Evolutionary conservation across 2,329 filamentous ascomycete genomes (phyloP).

Genomic region (Apiospora saccharicola): DNA sequence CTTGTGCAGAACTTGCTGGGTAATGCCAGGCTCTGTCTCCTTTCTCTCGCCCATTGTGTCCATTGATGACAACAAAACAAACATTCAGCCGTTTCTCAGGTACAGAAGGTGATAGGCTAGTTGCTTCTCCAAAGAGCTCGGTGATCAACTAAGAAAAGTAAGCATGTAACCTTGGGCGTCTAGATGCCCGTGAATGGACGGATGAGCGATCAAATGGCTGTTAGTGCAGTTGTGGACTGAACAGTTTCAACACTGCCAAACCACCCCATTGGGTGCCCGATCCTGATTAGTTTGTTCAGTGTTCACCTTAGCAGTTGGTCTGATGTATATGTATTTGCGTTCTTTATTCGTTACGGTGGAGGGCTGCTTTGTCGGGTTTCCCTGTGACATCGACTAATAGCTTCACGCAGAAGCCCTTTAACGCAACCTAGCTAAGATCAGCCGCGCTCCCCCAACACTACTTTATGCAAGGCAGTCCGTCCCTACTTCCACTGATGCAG

Average conservation of each 20-base stretch:
- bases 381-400: slow-evolving; percentile 8
- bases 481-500: slow-evolving; percentile 12
- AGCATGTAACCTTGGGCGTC: slow-evolving; percentile 8
- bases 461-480: slow-evolving; percentile 20
- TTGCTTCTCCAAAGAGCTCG: background rate
- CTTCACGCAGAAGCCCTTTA: slow-evolving; percentile 2
- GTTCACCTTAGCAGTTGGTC: background rate
- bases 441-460: background rate
- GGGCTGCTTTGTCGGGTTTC: background rate
- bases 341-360: background rate
- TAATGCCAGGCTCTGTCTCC: background rate
- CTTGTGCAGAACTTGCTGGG: background rate
- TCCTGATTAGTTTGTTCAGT: background rate
- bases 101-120: background rate
- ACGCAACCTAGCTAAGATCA: slow-evolving; percentile 21
- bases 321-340: slow-evolving; percentile 1
- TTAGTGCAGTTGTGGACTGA: background rate
- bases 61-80: background rate
- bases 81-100: slow-evolving; percentile 12
- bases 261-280: slow-evolving; percentile 1
- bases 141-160: slow-evolving; percentile 14
- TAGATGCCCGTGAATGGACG: slow-evolving; percentile 8
- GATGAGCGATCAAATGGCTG: background rate
- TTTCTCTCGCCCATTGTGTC: background rate
- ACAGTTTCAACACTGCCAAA: background rate